Evolutionary conservation across 2,329 filamentous ascomycete species (phyloP), one percentile per base, ranked within the genome.

Genomic region (Diaporthe sp.): DNA sequence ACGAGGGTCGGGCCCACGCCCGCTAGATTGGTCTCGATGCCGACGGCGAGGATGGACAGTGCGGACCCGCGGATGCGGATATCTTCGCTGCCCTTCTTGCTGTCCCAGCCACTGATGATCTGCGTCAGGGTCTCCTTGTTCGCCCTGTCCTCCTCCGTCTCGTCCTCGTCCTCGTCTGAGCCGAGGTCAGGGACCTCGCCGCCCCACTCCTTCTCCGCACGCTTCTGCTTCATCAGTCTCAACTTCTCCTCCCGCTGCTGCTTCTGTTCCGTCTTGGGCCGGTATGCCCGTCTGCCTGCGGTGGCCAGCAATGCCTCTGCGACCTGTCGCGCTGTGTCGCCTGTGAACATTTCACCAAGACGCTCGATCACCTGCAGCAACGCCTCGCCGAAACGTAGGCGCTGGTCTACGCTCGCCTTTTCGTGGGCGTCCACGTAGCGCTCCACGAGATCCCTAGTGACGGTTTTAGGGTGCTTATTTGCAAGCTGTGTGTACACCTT

Each of bases 321-420:
- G 1, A 92, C 86, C 22, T 86, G 82, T 44, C 83, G 80, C 0
- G 91, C 90, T 0, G 86, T 80, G 0, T 89, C 87, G 1, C 88
- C 89, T 0, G 86, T 80, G 74, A 93, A 92, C 0, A 86, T 88
- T 70, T 87, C 84, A 7, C 89, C 88, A 1, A 92, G 85, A 9
- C 87, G 86, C 79, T 94, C 88, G n/a, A 93, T 86, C 0, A 93
- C 89, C 77, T 92, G 90, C 2, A 91, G 78, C 30, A 94, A 82
- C 0, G 91, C 90, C 80, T 95, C 93, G 65, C 92, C 93, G 76
- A 94, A 89, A 12, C 92, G 87, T 0, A 95, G 85, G 2, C 93
- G 88, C 2, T 89, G 86, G 80, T 95, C 93, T 0, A 93, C 88
- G 0, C 85, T 80, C 8, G 84, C 82, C n/a, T 84, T 85, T 79